Conservation (phyloP, 352 stramenopile species). For the Phytopythium boreale region DNA sequence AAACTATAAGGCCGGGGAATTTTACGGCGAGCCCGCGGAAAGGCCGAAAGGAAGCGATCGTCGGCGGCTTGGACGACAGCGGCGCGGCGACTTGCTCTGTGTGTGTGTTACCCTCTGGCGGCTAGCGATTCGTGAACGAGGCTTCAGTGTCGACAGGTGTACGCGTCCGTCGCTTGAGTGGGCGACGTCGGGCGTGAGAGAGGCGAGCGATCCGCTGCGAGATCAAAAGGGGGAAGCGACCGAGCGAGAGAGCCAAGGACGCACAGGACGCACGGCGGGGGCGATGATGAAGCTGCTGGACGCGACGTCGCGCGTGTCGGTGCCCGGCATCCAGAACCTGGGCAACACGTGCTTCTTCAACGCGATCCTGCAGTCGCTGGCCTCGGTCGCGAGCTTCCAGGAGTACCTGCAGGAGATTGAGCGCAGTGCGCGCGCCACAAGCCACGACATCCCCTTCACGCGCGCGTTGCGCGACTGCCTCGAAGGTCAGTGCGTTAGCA, state of each 20-base stretch:
- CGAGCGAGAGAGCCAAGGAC: background rate
- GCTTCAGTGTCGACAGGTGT: background rate
- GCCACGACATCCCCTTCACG: conserved; percentile 50
- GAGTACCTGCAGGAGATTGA: conserved; percentile 69
- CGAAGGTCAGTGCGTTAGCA: conserved; percentile 26
- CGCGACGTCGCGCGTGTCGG: conserved; percentile 11
- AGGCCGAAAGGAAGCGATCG: conserved; percentile 4
- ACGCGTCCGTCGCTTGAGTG: background rate
- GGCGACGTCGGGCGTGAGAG: background rate
- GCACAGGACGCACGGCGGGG: too few species aligned
- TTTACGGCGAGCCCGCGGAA: background rate
- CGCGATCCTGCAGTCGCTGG: conserved; percentile 83
- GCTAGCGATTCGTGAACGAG: background rate
- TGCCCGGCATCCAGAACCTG: conserved; percentile 85
- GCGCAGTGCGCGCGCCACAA: conserved; percentile 30
- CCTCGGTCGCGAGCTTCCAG: conserved; percentile 63
- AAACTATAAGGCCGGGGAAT: background rate
- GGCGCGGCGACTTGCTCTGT: background rate
- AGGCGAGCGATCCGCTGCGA: background rate
- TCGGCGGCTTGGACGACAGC: background rate
- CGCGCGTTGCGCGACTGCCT: conserved; percentile 63
- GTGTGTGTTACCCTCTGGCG: background rate
- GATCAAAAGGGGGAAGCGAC: background rate
- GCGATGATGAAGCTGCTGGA: conserved; percentile 12
- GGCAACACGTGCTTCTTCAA: conserved; percentile 92